Evolutionary conservation across 2,329 filamentous ascomycete genomes (phyloP).

Genomic region (Botrytis byssoidea): DNA sequence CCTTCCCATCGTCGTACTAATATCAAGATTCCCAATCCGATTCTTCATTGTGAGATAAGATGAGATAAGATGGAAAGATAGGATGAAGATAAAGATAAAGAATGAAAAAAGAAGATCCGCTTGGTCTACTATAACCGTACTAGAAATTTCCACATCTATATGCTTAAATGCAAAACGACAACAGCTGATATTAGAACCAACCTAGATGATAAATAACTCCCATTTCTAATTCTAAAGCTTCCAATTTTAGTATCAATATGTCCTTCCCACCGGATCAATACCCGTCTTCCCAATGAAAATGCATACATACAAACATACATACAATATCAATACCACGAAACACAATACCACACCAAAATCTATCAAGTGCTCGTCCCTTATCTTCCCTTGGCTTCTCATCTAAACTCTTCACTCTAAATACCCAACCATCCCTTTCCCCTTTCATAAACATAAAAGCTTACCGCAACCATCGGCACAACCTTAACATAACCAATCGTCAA

Average conservation of each 20-base stretch:
- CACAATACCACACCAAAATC: not conserved
- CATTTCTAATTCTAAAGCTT: not conserved
- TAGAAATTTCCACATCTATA: not conserved
- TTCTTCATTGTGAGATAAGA: not conserved
- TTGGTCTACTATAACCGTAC: not conserved
- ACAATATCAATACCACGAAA: not conserved
- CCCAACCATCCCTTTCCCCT: slow-evolving; percentile 61
- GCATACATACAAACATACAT: slow-evolving; percentile 4
- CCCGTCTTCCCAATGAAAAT: not conserved
- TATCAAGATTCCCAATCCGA: not conserved
- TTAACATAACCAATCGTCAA: slow-evolving; percentile 95
- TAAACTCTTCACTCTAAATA: slow-evolving; percentile 49
- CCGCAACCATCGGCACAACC: slow-evolving; percentile 82
- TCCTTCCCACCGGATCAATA: not conserved
- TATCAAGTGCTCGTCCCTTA: not conserved
- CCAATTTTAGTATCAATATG: not conserved
- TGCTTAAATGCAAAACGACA: not conserved
- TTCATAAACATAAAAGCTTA: slow-evolving; percentile 66
- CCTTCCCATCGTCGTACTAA: not conserved
- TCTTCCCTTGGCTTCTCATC: not conserved
- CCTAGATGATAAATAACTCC: not conserved
- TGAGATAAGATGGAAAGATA: not conserved
- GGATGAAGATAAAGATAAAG: not conserved
- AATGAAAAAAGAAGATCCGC: not conserved
- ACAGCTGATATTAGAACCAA: not conserved